Evolutionary conservation across 805 yeast species (phyloP).

Genomic region (Lipomyces orientalis): DNA sequence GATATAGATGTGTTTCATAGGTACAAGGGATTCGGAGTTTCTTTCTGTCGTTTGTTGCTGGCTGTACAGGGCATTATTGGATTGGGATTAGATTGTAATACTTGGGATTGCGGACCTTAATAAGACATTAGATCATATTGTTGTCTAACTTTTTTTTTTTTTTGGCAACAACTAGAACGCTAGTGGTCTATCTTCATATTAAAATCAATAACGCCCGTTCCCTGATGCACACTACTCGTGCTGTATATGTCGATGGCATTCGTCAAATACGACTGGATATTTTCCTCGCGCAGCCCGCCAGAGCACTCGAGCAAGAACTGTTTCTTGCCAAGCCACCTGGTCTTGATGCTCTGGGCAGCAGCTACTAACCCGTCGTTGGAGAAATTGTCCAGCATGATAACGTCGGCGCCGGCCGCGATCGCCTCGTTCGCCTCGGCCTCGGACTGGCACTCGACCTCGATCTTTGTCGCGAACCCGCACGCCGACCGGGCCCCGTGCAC

Average conservation of each 20-base stretch:
- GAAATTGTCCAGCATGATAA: conserved; percentile 93
- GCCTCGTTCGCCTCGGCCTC: conserved; percentile 92
- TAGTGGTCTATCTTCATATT: conserved; percentile 68
- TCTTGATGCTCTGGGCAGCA: conserved; percentile 69
- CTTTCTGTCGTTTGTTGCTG: not conserved
- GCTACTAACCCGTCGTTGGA: conserved; percentile 63
- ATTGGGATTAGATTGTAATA: not conserved
- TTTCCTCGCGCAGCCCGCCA: conserved; percentile 82
- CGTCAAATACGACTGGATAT: conserved; percentile 68
- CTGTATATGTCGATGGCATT: conserved; percentile 87
- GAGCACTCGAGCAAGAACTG: conserved; percentile 83
- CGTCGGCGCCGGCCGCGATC: conserved; percentile 92
- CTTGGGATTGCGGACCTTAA: not conserved
- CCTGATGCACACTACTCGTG: conserved; percentile 91
- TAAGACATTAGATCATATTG: not conserved
- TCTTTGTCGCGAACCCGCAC: conserved; percentile 86
- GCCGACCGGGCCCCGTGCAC: conserved; percentile 75
- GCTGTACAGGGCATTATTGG: not conserved
- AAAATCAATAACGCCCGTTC: conserved; percentile 81
- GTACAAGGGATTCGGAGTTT: conserved; percentile 1
- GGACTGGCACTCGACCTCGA: conserved; percentile 89
- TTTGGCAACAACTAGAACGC: not conserved
- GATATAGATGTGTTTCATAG: not conserved
- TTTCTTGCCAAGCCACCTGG: conserved; percentile 52
- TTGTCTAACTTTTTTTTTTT: not conserved